phyloP scores from a whole-genome alignment of 148 eudicot genomes.

The Arctostaphylos glauca region DNA sequence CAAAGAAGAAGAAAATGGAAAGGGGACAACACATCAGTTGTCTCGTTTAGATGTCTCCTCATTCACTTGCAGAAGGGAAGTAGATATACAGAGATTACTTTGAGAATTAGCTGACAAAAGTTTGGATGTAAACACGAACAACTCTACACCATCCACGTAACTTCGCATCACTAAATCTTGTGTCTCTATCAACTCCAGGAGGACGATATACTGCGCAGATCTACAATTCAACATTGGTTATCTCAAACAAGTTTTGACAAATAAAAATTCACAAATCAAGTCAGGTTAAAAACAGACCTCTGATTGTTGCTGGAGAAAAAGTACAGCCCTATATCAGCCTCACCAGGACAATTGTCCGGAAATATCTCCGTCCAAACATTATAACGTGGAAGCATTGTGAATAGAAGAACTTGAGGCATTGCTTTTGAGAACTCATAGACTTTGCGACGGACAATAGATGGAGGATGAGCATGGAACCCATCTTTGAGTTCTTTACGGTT shows the following conservation, averaged over 20 bases:
- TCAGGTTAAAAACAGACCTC: conserved; percentile 31
- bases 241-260: not conserved
- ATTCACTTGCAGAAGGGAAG: not conserved
- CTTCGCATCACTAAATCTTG: conserved; percentile 42
- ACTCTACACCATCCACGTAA: conserved; percentile 39
- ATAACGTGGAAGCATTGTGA: conserved; percentile 38
- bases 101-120: conserved; percentile 38
- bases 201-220: conserved; percentile 24
- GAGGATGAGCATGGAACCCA: conserved; percentile 55
- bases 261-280: not conserved
- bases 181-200: conserved; percentile 39
- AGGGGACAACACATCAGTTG: not conserved
- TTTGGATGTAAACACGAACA: conserved; percentile 58
- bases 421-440: conserved; percentile 38
- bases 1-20: not conserved
- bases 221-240: conserved; percentile 31
- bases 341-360: conserved; percentile 39
- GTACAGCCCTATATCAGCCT: conserved; percentile 63
- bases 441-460: conserved; percentile 42
- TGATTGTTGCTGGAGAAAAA: conserved; percentile 36
- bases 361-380: conserved; percentile 42
- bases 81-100: conserved; percentile 35
- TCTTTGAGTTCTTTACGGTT: conserved; percentile 11
- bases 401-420: conserved; percentile 54
- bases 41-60: not conserved